These are phyloP conservation scores for Russula brevipes DNA, from an alignment of 768 basidiomycete species.

Conservation along the genomic window DNA sequence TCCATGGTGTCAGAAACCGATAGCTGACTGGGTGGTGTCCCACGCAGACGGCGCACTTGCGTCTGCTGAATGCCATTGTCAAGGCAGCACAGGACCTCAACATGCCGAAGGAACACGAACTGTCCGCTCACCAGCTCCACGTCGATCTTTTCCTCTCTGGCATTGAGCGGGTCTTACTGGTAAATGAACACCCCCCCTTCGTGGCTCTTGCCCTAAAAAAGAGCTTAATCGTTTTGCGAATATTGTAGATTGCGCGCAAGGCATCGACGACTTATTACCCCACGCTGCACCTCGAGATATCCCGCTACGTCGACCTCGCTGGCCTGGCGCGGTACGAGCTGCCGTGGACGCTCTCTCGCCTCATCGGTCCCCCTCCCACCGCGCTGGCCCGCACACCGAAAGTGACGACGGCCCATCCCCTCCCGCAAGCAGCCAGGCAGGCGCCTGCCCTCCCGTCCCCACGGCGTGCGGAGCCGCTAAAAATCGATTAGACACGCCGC, in stretches of 20 bases:
- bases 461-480: constrained; percentile 20
- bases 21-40: neutral
- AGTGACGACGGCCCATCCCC: neutral
- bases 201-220: neutral
- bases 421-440: neutral
- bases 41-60: constrained; percentile 78
- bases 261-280: constrained; percentile 95
- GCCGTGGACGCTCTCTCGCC: constrained; percentile 74
- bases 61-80: constrained; percentile 76
- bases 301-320: constrained; percentile 75
- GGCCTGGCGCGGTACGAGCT: constrained; percentile 64
- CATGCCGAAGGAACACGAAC: constrained; percentile 60
- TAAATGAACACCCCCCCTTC: constrained; percentile 36
- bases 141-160: constrained; percentile 85
- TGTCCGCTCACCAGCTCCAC: constrained; percentile 81
- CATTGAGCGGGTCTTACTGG: constrained; percentile 83
- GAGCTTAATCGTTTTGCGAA: neutral
- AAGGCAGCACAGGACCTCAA: constrained; percentile 59
- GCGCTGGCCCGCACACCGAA: constrained; percentile 34
- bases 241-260: constrained; percentile 81
- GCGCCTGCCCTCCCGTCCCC: constrained; percentile 20
- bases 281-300: constrained; percentile 87
- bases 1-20: neutral
- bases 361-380: constrained; percentile 74
- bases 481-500: constrained; percentile 8